Base-by-base conservation (phyloP, 169 alveolate genomes). In the Plasmodium cynomolgi region DNA sequence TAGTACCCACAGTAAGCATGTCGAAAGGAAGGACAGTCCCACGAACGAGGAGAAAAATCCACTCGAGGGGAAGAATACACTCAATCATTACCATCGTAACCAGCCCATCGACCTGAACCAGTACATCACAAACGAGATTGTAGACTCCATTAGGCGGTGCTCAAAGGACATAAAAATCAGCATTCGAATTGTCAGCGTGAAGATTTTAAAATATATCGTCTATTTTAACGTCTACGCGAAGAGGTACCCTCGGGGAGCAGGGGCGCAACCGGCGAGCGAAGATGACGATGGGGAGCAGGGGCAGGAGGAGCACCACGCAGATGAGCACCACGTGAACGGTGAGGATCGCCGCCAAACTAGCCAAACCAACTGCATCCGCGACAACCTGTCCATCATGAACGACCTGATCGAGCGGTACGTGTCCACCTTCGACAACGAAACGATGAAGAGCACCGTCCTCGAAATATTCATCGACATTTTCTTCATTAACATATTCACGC, bases 151-250 rank as follows among this genome's bases (percentile, higher is more conserved):
- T 31, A 81, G 62, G 68, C 47, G 95, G 17, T 82, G 92, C 58
- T 81, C 95, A n/a, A 91, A 91, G 68, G 95, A 91, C 56, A 83
- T 91, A 31, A 91, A 91, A 82, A 54, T 83, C n/a, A 79, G 92
- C 37, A 91, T 91, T 15, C 31, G 95, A 73, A 73, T 82, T 37
- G 83, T 82, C 17, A 83, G 92, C 29, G 95, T 91, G 1, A 91
- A 91, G 74, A 91, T 91, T 33, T 82, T 91, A 73, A 91, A 91
- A 73, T 91, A 91, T 50, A 72, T 91, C 50, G 37, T 91, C 26
- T 91, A 91, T 82, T 82, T 91, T 81, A 91, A 91, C 20, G 79
- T 81, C 26, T 91, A 91, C 58, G 84, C 77, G 23, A 81, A 50
- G 74, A 91, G 50, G 20, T 91, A 73, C 82, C 26, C 44, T 23